Percentiles rank a stretch among this genome's conserved stretches.
Evolutionary conservation across 805 yeast species (phyloP).

Genomic region (Metschnikowia vanudenii): DNA sequence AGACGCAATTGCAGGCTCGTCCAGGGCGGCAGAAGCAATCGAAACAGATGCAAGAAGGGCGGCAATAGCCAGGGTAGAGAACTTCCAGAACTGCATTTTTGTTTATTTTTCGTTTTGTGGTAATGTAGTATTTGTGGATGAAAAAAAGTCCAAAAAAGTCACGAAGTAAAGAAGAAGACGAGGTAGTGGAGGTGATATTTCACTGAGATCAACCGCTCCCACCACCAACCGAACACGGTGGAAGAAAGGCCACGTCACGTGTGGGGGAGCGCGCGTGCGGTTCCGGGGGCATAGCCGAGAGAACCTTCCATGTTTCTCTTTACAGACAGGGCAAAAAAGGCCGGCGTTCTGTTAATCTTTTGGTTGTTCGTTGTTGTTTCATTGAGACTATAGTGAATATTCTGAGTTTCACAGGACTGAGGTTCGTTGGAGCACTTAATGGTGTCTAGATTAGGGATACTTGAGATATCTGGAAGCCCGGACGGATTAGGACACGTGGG

Average conservation of each 20-base stretch:
- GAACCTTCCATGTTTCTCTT: too few relatives aligned
- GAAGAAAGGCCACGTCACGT: conserved; percentile 13
- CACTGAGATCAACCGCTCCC: background rate
- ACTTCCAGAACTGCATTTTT: conserved; percentile 41
- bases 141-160: background rate
- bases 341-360: too few relatives aligned
- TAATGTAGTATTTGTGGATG: background rate
- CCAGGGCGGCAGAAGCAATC: conserved; percentile 31
- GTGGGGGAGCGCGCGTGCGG: background rate
- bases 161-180: background rate
- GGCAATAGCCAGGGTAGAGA: conserved; percentile 38
- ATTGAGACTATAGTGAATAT: too few relatives aligned
- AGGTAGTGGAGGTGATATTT: background rate
- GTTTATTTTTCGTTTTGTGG: background rate
- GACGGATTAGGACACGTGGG: too few relatives aligned
- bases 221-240: conserved; percentile 15
- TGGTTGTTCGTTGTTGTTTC: too few relatives aligned
- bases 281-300: too few relatives aligned
- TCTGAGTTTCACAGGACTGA: too few relatives aligned
- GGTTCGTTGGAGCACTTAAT: too few relatives aligned
- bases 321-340: too few relatives aligned
- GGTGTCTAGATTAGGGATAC: too few relatives aligned
- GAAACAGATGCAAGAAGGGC: conserved; percentile 37
- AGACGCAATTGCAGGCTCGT: conserved; percentile 68
- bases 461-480: too few relatives aligned